Conservation (phyloP, 129 eudicot species). For the Saussurea involucrata region DNA sequence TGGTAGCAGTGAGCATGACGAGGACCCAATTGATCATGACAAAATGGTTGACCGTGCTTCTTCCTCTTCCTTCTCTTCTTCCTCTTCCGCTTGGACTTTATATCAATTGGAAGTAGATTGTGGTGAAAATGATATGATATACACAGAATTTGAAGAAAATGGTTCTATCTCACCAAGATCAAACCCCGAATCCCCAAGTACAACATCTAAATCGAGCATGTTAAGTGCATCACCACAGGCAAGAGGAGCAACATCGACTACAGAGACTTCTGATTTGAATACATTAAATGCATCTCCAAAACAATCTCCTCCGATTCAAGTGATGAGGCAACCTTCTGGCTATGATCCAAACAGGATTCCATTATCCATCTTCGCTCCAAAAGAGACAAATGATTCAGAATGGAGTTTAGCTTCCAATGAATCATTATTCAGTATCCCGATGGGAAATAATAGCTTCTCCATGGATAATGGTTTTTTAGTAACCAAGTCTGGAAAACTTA, state of each 20-base stretch:
- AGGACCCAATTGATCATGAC: slow-evolving; percentile 18
- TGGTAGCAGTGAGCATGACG: slow-evolving; percentile 35
- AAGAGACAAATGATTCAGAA: slow-evolving; percentile 35
- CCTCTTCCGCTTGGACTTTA: slow-evolving; percentile 23
- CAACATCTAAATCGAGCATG: slow-evolving; percentile 32
- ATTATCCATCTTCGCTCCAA: slow-evolving; percentile 35
- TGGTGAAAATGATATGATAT: slow-evolving; percentile 13
- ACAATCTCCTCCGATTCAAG: slow-evolving; percentile 54
- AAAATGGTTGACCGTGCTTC: slow-evolving; percentile 8
- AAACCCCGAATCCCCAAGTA: slow-evolving; percentile 14
- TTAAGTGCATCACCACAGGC: slow-evolving; percentile 32
- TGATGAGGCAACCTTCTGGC: slow-evolving; percentile 43
- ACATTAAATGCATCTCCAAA: slow-evolving; percentile 23
- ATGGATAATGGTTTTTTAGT: slow-evolving; percentile 34
- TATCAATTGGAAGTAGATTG: slow-evolving; percentile 27
- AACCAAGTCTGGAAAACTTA: slow-evolving; percentile 47
- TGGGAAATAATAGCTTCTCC: slow-evolving; percentile 62
- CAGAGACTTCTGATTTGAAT: slow-evolving; percentile 7
- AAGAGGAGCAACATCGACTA: slow-evolving; percentile 4
- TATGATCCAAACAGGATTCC: slow-evolving; percentile 60
- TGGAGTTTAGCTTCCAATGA: slow-evolving; percentile 81
- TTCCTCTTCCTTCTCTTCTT: slow-evolving; percentile 31
- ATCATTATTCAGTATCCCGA: slow-evolving; percentile 75
- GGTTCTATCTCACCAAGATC: neutral
- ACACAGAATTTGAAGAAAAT: slow-evolving; percentile 3